A percentile compares a stretch with the other conserved stretches of the same genome.
Conservation (phyloP, 306 rosid genomes). For the Quercus bicolor region DNA sequence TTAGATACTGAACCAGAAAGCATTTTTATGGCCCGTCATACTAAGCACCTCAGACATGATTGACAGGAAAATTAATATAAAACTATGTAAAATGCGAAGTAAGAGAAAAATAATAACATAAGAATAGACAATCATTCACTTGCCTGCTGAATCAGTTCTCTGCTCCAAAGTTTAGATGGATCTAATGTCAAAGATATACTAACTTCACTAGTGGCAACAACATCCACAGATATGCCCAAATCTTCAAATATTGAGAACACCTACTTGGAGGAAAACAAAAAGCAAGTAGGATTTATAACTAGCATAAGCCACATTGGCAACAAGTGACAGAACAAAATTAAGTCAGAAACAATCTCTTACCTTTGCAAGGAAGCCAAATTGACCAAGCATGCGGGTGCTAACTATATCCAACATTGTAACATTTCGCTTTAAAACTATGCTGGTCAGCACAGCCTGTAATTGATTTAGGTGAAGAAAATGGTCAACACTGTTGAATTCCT, state of each 20-base stretch:
- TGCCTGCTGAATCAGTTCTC: constrained; percentile 87
- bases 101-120: constrained; percentile 10
- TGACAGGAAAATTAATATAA: background rate
- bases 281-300: background rate
- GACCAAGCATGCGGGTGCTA: constrained; percentile 98
- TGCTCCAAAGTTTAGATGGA: constrained; percentile 88
- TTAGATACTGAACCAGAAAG: background rate
- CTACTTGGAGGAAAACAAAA: constrained; percentile 30
- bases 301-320: constrained; percentile 3
- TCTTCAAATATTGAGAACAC: constrained; percentile 87
- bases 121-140: constrained; percentile 30
- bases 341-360: constrained; percentile 36
- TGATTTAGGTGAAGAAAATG: constrained; percentile 24
- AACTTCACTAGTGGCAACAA: constrained; percentile 86
- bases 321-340: background rate
- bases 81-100: background rate
- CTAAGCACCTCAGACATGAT: background rate
- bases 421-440: constrained; percentile 87
- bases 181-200: constrained; percentile 85
- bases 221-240: constrained; percentile 81
- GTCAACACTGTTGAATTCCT: constrained; percentile 6
- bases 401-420: constrained; percentile 98
- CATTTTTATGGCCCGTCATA: background rate
- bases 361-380: constrained; percentile 93
- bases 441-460: constrained; percentile 80